phyloP scores from a whole-genome alignment of 2,329 filamentous ascomycete species.

The Mollisia scopiformis region DNA sequence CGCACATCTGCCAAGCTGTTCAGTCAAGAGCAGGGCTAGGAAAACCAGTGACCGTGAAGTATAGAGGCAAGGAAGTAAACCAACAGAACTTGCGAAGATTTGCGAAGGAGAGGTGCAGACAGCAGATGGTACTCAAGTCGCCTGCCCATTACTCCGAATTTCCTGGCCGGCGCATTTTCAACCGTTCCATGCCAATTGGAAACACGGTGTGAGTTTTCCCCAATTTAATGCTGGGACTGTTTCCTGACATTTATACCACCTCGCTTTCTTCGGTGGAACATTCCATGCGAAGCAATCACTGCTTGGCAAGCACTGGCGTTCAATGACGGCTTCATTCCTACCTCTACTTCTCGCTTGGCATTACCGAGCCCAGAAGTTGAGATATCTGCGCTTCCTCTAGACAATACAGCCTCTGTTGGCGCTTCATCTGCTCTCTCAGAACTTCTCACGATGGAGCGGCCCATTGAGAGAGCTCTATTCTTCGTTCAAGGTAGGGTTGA shows the following conservation, averaged over 20 bases:
- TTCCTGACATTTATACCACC: neutral
- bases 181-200: neutral
- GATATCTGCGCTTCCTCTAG: neutral
- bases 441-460: neutral
- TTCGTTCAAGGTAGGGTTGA: neutral
- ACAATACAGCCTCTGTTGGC: neutral
- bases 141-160: neutral
- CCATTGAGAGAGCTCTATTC: neutral
- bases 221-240: neutral
- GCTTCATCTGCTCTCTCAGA: neutral
- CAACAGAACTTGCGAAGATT: neutral
- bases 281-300: neutral
- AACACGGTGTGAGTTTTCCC: neutral
- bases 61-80: neutral
- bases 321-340: neutral
- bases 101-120: neutral
- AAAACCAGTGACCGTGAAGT: neutral
- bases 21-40: neutral
- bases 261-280: constrained; percentile 5
- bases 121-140: neutral
- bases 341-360: neutral
- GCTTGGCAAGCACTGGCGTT: neutral
- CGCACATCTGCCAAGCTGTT: neutral
- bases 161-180: neutral
- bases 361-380: neutral